phyloP scores from a whole-genome alignment of 164 flowering plant species.

The Protea cynaroides region DNA sequence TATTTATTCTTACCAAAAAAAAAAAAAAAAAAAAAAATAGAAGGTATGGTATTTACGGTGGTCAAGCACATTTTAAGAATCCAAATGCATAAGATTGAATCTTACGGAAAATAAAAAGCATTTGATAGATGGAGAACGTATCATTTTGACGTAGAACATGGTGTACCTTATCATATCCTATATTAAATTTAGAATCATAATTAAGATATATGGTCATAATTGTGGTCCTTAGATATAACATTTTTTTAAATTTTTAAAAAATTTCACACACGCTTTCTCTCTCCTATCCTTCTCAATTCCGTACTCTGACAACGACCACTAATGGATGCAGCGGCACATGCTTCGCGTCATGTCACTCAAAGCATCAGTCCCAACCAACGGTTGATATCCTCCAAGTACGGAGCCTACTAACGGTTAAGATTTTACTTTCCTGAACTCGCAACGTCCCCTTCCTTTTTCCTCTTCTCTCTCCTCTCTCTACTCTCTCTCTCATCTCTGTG shows the following conservation, averaged over 20 bases:
- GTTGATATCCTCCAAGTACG: conserved; percentile 27
- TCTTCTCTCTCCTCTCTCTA: neutral
- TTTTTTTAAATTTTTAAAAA: neutral
- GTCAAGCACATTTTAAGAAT: too few relatives aligned
- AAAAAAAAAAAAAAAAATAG: too few relatives aligned
- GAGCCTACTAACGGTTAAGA: conserved; percentile 23
- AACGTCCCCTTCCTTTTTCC: conserved; percentile 13
- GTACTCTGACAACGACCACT: conserved; percentile 60
- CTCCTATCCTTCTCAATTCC: conserved; percentile 15
- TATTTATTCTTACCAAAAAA: too few relatives aligned
- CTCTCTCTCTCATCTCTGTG: neutral
- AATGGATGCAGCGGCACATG: conserved; percentile 51
- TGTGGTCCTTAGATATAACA: too few relatives aligned
- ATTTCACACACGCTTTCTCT: conserved; percentile 3
- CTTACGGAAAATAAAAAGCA: too few relatives aligned
- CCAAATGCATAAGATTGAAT: too few relatives aligned
- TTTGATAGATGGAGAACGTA: too few relatives aligned
- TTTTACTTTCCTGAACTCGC: conserved; percentile 15
- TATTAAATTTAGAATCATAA: too few relatives aligned
- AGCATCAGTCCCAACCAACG: conserved; percentile 15
- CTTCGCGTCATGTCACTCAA: conserved; percentile 40
- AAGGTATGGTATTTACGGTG: too few relatives aligned
- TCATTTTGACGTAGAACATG: too few relatives aligned
- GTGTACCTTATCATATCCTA: too few relatives aligned
- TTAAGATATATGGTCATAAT: too few relatives aligned